Evolutionary conservation across 805 yeast genomes (phyloP).

Genomic region (Ogataea ganodermae): DNA sequence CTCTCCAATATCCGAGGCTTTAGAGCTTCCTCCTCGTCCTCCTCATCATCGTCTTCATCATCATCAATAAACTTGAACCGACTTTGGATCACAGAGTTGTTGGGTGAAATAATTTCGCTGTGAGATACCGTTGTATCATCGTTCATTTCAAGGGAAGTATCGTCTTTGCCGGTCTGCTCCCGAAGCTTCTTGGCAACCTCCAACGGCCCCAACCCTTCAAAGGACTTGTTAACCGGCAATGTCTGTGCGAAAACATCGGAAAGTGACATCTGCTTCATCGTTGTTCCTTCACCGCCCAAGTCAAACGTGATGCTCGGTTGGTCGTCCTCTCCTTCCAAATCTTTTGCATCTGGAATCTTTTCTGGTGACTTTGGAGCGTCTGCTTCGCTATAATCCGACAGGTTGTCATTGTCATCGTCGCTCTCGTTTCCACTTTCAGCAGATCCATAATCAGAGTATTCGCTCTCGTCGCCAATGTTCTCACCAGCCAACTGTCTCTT

Average conservation of each 20-base stretch:
- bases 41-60: conserved; percentile 19
- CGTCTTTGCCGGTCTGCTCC: conserved; percentile 11
- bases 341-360: conserved; percentile 5
- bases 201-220: conserved; percentile 22
- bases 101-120: not conserved
- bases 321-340: not conserved
- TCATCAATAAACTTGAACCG: conserved; percentile 14
- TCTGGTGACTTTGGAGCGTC: conserved; percentile 18
- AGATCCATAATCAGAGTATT: conserved; percentile 29
- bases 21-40: conserved; percentile 32
- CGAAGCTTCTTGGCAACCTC: conserved; percentile 24
- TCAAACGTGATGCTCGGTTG: conserved; percentile 20
- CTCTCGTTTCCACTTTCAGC: conserved; percentile 27
- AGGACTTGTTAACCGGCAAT: conserved; percentile 22
- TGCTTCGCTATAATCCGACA: conserved; percentile 26
- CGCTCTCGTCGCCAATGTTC: conserved; percentile 32
- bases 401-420: conserved; percentile 29
- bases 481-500: conserved; percentile 20
- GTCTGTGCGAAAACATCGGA: conserved; percentile 30
- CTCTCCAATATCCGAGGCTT: conserved; percentile 32
- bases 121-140: conserved; percentile 19
- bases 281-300: conserved; percentile 10
- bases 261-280: conserved; percentile 22
- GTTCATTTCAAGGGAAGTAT: conserved; percentile 18
- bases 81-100: conserved; percentile 4